Evolutionary conservation across 768 basidiomycete species (phyloP).

Genomic region (Russula emetica): DNA sequence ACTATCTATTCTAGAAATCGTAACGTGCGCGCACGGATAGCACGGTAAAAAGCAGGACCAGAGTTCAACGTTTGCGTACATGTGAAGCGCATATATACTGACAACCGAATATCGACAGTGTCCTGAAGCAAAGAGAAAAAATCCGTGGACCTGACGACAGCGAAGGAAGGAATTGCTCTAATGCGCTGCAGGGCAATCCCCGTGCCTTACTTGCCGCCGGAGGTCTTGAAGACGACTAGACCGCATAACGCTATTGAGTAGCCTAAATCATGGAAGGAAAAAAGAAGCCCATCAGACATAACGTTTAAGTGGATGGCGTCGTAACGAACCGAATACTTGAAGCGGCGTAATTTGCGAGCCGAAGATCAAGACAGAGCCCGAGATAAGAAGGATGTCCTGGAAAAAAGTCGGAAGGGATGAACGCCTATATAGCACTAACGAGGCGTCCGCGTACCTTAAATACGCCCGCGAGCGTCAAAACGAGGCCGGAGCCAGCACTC

Average conservation of each 20-base stretch:
- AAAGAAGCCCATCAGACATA: not conserved
- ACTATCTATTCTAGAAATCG: conserved; percentile 9
- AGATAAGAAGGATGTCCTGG: conserved; percentile 91
- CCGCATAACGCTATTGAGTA: conserved; percentile 87
- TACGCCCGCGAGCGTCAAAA: conserved; percentile 90
- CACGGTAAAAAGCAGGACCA: not conserved
- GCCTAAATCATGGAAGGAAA: conserved; percentile 41
- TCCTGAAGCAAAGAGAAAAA: not conserved
- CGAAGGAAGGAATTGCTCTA: not conserved
- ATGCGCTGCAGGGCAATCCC: not conserved
- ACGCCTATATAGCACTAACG: not conserved
- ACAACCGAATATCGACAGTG: not conserved
- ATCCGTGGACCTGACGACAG: not conserved
- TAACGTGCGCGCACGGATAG: not conserved
- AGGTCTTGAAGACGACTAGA: conserved; percentile 80
- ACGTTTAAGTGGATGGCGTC: not conserved
- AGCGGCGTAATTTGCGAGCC: conserved; percentile 73
- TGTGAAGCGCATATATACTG: conserved; percentile 4
- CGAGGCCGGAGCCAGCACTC: conserved; percentile 78
- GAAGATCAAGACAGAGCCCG: conserved; percentile 84
- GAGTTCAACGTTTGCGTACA: conserved; percentile 5
- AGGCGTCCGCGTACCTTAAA: conserved; percentile 59
- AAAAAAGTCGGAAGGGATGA: not conserved
- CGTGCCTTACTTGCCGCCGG: conserved; percentile 48
- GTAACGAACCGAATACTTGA: conserved; percentile 69